Evolutionary conservation across 1,284 basidiomycete genomes (phyloP).

Genomic region (Hypsizygus ulmarius): DNA sequence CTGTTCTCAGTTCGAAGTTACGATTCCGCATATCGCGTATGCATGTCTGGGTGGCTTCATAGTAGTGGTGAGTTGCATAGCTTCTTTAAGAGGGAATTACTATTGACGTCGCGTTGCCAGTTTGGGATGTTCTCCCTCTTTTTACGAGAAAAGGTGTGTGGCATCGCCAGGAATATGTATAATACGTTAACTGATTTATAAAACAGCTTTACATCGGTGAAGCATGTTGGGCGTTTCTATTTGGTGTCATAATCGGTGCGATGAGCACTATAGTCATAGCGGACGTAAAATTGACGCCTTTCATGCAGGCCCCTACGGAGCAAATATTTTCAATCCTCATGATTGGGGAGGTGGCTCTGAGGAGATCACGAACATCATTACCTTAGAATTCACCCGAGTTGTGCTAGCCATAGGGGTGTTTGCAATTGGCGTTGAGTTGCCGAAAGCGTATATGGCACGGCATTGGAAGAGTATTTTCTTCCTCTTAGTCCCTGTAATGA

Average conservation of each 20-base stretch:
- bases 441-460: constrained; percentile 86
- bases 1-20: constrained; percentile 59
- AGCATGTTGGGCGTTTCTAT: constrained; percentile 92
- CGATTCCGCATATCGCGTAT: constrained; percentile 75
- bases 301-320: constrained; percentile 75
- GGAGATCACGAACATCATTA: constrained; percentile 66
- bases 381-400: constrained; percentile 90
- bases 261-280: neutral
- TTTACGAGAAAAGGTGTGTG: constrained; percentile 79
- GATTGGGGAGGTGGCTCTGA: constrained; percentile 68
- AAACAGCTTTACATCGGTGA: constrained; percentile 88
- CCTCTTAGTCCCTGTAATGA: constrained; percentile 88
- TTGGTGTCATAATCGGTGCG: constrained; percentile 87
- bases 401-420: constrained; percentile 98
- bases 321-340: constrained; percentile 84
- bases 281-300: neutral
- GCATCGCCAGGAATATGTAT: neutral
- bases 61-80: constrained; percentile 55
- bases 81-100: neutral
- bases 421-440: constrained; percentile 94
- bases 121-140: constrained; percentile 95
- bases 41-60: constrained; percentile 83
- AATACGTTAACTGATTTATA: neutral
- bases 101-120: constrained; percentile 36
- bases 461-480: constrained; percentile 92